Evolutionary conservation across 805 yeast genomes (phyloP), one percentile per base, ranked within the genome.

Genomic region (Candida broadrunensis): DNA sequence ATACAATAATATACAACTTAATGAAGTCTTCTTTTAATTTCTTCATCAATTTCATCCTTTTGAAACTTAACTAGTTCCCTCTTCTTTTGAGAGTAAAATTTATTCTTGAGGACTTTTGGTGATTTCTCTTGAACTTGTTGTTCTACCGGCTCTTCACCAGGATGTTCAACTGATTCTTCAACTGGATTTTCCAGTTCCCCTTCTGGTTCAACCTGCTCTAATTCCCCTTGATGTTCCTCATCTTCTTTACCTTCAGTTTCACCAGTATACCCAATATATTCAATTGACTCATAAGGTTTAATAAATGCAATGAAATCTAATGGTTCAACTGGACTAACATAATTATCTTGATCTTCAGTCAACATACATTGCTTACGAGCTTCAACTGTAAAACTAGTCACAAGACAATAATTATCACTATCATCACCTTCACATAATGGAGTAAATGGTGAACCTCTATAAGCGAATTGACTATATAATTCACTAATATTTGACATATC

Each of bases 371-470:
- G 36, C 36, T 50, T 53, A 27, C 39, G 42, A 16, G 51, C 46
- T 17, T 36, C 61, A 12, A 61, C 48, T 2, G 50, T 45, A 27
- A 53, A 56, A 26, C 52, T 43, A 9, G 52, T 42, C 1, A 50
- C 47, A 34, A 41, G 42, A 41, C 61, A 56, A 44, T 54, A 55
- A 32, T 45, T 52, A 30, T 50, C 54, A 35, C 43, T 46, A 23
- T 48, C 41, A 6, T 43, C 32, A 15, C 37, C 39, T 2, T 43
- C 39, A 9, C 41, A 36, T 12, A 34, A 33, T 5, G 45, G 27
- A 18, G 40, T 38, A 29, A 78, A 24, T 63, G 58, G n/a, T 77
- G 78, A 16, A 68, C 69, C 36, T 58, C 65, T 18, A 83, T 83
- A 33, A 13, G 35, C 47, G 4, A 40, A 32, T 24, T 36, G 35